Base-by-base conservation (phyloP, 169 alveolate genomes). In the Theileria luwenshuni region DNA sequence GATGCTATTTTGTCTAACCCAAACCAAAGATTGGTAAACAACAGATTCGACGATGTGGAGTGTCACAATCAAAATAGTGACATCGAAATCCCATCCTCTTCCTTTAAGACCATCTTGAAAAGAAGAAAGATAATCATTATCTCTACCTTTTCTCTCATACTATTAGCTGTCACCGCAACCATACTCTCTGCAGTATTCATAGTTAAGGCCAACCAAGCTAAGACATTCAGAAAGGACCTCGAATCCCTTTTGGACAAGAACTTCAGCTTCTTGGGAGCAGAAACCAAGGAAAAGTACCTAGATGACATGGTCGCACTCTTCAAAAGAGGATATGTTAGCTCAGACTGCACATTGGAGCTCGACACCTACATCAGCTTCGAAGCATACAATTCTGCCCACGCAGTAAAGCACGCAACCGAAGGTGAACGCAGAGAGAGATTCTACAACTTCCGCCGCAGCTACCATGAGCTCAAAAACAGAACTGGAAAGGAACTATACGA, bases 401-500 rank as follows among this genome's bases (percentile, higher is more conserved):
- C 27, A 32, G 75, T 28, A 25, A 33, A 65, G 13, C 38, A 42
- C 45, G 72, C 56, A 27, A 43, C 17, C 58, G 74, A 69, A 21
- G 56, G 54, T 23, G 86, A 42, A n/a, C 56, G 59, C 56, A 63
- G 72, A 41, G 59, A 63, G 8, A 63, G 59, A 41, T 77, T 69
- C 80, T 7, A 60, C 63, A 56, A 67, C 61, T 79, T 21, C 77
- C 62, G 83, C 45, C 38, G 52, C 21, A 65, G 71, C 48, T 23
- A 49, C 52, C 65, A 30, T 5, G 52, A 21, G n/a, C 38, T 79
- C 27, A 58, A 69, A 49, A 23, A 43, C 65, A n/a, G 25, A 13
- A 56, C 65, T 43, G 65, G 65, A 19, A n/a, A 56, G 28, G 89
- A 71, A 28, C 35, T 69, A 12, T 81, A 81, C 85, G 51, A 32